Conservation (phyloP, 345 rosid genomes). For the Microcos paniculata region DNA sequence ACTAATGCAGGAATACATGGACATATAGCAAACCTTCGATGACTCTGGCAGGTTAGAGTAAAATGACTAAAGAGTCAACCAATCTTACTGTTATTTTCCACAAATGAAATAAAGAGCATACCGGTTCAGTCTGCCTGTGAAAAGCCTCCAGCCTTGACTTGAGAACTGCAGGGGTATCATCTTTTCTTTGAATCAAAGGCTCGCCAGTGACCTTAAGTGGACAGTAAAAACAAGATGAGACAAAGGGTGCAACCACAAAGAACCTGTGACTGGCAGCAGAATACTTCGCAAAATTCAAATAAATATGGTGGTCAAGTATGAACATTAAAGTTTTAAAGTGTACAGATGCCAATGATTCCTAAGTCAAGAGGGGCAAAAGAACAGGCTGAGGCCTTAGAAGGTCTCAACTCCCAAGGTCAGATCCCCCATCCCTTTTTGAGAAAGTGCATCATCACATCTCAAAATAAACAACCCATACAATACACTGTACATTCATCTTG, state of each 20-base stretch:
- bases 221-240: neutral
- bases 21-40: neutral
- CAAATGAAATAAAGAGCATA: slow-evolving; percentile 21
- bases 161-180: slow-evolving; percentile 78
- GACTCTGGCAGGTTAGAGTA: neutral
- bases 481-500: neutral
- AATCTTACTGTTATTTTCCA: neutral
- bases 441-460: neutral
- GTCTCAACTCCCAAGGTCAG: neutral
- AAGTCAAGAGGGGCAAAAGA: neutral
- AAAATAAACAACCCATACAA: neutral
- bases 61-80: neutral
- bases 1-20: neutral
- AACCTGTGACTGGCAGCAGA: neutral
- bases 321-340: neutral
- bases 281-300: neutral
- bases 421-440: neutral
- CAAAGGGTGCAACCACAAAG: neutral
- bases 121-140: slow-evolving; percentile 84
- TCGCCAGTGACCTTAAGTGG: slow-evolving; percentile 71
- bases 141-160: slow-evolving; percentile 82
- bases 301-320: neutral
- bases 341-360: neutral
- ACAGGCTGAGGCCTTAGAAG: neutral
- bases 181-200: slow-evolving; percentile 83